phyloP scores from a whole-genome alignment of 192 early-diverging fungal genomes.

The Gigaspora rosea region DNA sequence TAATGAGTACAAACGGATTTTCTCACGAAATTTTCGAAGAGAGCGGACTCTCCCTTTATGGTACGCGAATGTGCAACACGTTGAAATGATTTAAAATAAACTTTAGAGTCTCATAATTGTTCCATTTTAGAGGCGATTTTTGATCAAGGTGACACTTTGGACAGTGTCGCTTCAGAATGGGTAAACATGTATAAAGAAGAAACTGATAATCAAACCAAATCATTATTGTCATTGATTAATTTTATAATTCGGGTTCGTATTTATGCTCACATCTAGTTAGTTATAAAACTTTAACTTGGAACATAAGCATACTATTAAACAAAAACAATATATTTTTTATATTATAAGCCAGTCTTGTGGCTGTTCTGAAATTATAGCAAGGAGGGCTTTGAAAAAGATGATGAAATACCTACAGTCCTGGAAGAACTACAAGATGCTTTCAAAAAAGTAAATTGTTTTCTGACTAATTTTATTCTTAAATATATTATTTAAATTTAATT shows the following conservation, averaged over 20 bases:
- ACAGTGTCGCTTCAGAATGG: constrained; percentile 72
- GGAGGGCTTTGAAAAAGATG: constrained; percentile 56
- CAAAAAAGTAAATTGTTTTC: constrained; percentile 48
- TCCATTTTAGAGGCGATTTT: constrained; percentile 42
- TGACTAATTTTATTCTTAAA: not conserved
- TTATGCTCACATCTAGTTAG: not conserved
- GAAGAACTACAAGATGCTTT: constrained; percentile 61
- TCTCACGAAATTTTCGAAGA: no score
- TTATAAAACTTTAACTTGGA: not conserved
- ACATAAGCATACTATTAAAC: not conserved
- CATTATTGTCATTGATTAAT: constrained; percentile 73
- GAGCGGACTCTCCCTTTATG: no score
- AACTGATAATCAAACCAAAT: constrained; percentile 46
- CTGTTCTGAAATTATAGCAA: constrained; percentile 48
- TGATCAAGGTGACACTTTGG: constrained; percentile 55
- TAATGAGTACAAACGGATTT: no score
- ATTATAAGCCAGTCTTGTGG: constrained; percentile 55
- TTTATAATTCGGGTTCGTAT: constrained; percentile 63
- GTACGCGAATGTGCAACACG: no score
- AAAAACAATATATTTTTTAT: not conserved
- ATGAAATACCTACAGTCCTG: constrained; percentile 56
- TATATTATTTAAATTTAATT: not conserved
- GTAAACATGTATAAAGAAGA: constrained; percentile 55
- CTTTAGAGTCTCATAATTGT: no score
- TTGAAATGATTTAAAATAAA: no score